Evolutionary conservation across 371 early-diverging fungal genomes (phyloP), one percentile per base, ranked within the genome.

Genomic region (Parasitella parasitica): DNA sequence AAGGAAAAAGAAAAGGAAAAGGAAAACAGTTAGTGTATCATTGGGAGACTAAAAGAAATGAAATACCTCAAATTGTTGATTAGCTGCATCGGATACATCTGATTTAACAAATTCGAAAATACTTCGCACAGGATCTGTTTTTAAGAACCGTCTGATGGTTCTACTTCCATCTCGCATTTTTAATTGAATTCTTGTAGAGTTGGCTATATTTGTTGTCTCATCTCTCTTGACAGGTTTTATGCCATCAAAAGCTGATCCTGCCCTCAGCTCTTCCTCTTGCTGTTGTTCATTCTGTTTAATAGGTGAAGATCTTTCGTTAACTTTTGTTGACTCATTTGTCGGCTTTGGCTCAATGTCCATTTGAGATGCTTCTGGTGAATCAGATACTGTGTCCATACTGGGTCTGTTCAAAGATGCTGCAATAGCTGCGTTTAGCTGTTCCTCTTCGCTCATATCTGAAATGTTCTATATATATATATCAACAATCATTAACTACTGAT

Each of bases 401-500:
- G 50, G 56, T 12, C 69, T 75, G 18, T 77, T 77, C 66, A 86
- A 75, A 18, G 90, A 89, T 3, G 92, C 93, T 32, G 82, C 85
- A 59, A 96, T 85, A 12, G 95, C 96, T 13, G 91, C 86, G 28
- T 86, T 83, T 26, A 95, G 69, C 62, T 93, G 93, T 61, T 97
- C 97, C 34, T 95, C 97, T 76, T 96, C 97, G 11, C 89, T 85
- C 87, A 96, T 86, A 34, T 91, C 91, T n/a, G 78, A 75, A 2
- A 86, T 53, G 28, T 66, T 67, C 70, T 76, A 59, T 7, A n/a
- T n/a, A n/a, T 15, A 2, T 20, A 27, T 41, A 0, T 4, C 13
- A 24, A 13, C 11, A 43, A 15, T n/a, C 0, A 11, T 49, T n/a
- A 49, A 4, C 12, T 12, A 3, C 16, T 12, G 5, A 27, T 49